A percentile compares a stretch with the other conserved stretches of the same genome.
Evolutionary conservation across 2,329 filamentous ascomycete species (phyloP).

Genomic region (Hypoxylon sp.): DNA sequence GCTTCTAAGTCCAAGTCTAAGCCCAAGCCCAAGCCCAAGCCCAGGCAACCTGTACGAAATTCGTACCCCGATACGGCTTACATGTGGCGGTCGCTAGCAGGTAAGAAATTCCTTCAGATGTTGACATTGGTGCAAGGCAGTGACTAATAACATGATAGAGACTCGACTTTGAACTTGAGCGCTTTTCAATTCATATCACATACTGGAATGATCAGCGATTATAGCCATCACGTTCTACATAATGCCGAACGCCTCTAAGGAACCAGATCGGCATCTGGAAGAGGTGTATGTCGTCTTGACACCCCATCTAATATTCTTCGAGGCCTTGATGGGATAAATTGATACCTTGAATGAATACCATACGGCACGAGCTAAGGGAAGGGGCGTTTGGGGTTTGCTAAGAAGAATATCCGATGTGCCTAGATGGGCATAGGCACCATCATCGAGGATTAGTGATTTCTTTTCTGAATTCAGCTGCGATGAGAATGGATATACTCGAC

Average conservation of each 20-base stretch:
- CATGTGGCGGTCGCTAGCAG: slow-evolving; percentile 42
- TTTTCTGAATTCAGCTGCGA: background rate
- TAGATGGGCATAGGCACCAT: background rate
- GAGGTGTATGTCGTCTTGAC: background rate
- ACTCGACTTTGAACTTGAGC: slow-evolving; percentile 23
- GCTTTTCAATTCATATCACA: background rate
- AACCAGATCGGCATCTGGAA: background rate
- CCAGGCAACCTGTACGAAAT: slow-evolving; percentile 26
- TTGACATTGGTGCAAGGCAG: background rate
- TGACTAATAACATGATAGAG: slow-evolving; percentile 28
- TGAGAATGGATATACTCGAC: background rate
- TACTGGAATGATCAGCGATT: background rate
- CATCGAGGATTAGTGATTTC: background rate
- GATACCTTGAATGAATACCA: background rate
- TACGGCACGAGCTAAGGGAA: background rate
- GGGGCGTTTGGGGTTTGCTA: background rate
- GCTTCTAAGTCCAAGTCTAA: slow-evolving; percentile 30
- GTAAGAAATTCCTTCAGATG: slow-evolving; percentile 16
- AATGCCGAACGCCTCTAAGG: background rate
- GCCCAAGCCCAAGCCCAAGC: slow-evolving; percentile 28
- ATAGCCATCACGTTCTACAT: background rate
- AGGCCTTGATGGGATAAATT: background rate
- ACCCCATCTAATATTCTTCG: background rate
- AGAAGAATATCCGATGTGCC: background rate
- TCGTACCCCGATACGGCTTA: slow-evolving; percentile 35